Evolutionary conservation across 176 grass and related monocot genomes (phyloP), one percentile per base, ranked within the genome.

Genomic region (Neostapfia colusana): DNA sequence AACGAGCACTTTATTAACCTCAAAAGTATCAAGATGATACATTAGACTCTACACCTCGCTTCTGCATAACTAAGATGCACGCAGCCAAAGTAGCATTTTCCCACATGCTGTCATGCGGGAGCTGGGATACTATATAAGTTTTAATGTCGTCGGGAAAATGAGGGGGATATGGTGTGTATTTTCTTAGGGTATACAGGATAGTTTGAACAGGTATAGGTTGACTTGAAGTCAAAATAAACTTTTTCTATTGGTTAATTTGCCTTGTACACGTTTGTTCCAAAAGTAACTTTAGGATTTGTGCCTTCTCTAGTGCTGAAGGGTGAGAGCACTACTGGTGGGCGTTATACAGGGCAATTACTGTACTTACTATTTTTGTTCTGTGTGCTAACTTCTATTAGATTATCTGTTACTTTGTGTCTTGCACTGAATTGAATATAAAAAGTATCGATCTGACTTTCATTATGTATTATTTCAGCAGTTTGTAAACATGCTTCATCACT

Each of bases 401-500:
- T 63, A 63, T 4, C 58, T 46, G 15, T 39, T 28, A 45, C 63
- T 79, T 75, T 15, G 20, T 69, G 49, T 74, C 15, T 63, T 44
- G 7, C 62, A 51, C 37, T 37, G 16, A 69, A 62, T 64, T 46
- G 21, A 79, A 64, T 38, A 9, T 4, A 55, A 48, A 5, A 79
- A 40, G 25, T 74, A 26, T 50, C 0, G 15, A 38, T 8, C 44
- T 79, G 13, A 79, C 17, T 10, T 43, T 57, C 15, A 21, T 51
- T 63, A 66, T 70, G 65, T 54, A 20, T 60, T 63, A 38, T 38
- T 86, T 53, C 18, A 69, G 17, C 83, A 38, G 68, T 56, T 48
- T 39, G n/a, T 79, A 69, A 82, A 79, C 36, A 86, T 93, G 91
- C 76, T 87, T 85, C 87, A 87, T 51, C 87, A 88, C 40, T 90